Evolutionary conservation across 441 rosid genomes (phyloP).

Genomic region (Erodium trifolium): DNA sequence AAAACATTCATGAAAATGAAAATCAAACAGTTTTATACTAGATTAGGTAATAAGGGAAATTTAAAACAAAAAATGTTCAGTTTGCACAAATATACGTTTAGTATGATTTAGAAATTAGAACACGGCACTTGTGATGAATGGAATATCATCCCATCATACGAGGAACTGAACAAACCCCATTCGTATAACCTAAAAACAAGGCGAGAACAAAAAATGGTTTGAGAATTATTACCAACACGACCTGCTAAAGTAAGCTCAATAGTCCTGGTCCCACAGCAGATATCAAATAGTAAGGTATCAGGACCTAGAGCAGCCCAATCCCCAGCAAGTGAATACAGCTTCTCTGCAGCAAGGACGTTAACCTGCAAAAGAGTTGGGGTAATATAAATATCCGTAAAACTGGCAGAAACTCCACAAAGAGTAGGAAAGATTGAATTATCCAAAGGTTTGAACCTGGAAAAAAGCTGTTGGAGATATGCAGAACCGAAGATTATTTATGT

Average conservation of each 20-base stretch:
- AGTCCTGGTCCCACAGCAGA: constrained; percentile 97
- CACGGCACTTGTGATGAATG: background rate
- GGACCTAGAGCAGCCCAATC: constrained; percentile 90
- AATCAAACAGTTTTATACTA: background rate
- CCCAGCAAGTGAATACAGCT: constrained; percentile 85
- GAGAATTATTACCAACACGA: constrained; percentile 61
- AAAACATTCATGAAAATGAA: background rate
- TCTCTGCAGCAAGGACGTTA: constrained; percentile 88
- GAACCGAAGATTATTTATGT: constrained; percentile 61
- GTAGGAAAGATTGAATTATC: constrained; percentile 9
- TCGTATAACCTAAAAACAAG: background rate
- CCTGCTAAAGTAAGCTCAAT: constrained; percentile 87
- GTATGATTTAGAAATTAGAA: background rate
- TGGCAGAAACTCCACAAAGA: constrained; percentile 5
- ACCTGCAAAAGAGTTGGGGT: constrained; percentile 39
- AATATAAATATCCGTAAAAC: constrained; percentile 10
- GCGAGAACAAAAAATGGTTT: background rate
- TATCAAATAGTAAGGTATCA: constrained; percentile 76
- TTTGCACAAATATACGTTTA: background rate
- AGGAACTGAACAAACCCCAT: constrained; percentile 10
- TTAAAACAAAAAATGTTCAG: too few relatives aligned
- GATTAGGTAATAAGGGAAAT: too few relatives aligned
- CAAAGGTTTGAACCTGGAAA: constrained; percentile 51
- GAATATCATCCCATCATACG: background rate
- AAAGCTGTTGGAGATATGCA: constrained; percentile 93